Conservation (phyloP, 208 protist species). For the Leptomonas seymouri region DNA sequence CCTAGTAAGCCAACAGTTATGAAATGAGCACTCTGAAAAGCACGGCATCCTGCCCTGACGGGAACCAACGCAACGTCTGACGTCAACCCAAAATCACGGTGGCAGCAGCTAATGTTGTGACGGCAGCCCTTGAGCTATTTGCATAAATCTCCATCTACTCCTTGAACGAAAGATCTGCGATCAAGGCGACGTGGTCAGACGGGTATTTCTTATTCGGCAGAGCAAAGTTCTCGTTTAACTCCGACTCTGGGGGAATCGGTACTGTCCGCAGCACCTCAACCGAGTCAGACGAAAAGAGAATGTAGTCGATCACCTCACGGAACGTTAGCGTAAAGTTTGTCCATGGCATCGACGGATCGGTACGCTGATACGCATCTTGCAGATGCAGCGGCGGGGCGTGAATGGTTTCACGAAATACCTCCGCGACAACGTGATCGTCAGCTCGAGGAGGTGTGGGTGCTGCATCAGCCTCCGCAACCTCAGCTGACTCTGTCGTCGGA, state of each 20-base stretch:
- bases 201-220: conserved; percentile 88
- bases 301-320: conserved; percentile 90
- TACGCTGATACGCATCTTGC: conserved; percentile 66
- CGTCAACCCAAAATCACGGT: too few relatives aligned
- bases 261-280: conserved; percentile 74
- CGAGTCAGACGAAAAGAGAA: conserved; percentile 67
- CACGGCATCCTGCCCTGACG: too few relatives aligned
- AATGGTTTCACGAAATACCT: conserved; percentile 48
- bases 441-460: conserved; percentile 7
- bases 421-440: conserved; percentile 26
- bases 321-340: conserved; percentile 92
- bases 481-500: not conserved
- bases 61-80: too few relatives aligned
- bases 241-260: conserved; percentile 74
- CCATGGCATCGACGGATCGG: conserved; percentile 65
- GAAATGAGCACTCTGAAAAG: too few relatives aligned
- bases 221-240: conserved; percentile 77
- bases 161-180: conserved; percentile 64
- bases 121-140: too few relatives aligned
- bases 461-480: not conserved
- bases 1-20: too few relatives aligned
- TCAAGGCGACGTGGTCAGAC: conserved; percentile 91
- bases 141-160: not conserved
- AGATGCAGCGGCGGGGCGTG: conserved; percentile 44
- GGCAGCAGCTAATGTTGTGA: too few relatives aligned